Percentiles rank a stretch among this genome's conserved stretches.
Evolutionary conservation across 1,139 yeast species (phyloP).

Genomic region (Debaryomyces fabryi): DNA sequence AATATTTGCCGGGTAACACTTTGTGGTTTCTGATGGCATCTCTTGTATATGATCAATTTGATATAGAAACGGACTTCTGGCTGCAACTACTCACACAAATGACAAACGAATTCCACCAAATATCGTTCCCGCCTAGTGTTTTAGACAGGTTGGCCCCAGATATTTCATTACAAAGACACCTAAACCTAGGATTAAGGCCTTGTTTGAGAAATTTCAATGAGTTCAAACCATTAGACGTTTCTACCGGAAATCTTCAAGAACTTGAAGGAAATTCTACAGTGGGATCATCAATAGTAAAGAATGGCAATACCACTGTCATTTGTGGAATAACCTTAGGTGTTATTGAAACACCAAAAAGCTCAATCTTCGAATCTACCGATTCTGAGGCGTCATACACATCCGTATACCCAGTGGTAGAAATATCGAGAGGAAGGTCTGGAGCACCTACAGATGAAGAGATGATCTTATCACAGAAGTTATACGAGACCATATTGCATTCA

Average conservation of each 20-base stretch:
- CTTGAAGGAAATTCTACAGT: constrained; percentile 47
- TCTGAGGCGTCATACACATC: constrained; percentile 38
- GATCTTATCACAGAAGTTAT: constrained; percentile 70
- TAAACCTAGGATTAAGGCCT: constrained; percentile 72
- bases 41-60: neutral
- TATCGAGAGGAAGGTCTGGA: constrained; percentile 72
- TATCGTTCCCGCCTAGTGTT: constrained; percentile 77
- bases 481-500: constrained; percentile 59
- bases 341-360: constrained; percentile 51
- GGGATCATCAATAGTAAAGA: constrained; percentile 72
- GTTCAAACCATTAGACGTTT: constrained; percentile 59
- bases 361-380: constrained; percentile 26
- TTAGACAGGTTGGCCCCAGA: constrained; percentile 87
- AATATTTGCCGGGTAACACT: neutral
- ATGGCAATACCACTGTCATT: constrained; percentile 76
- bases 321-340: constrained; percentile 78
- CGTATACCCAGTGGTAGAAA: constrained; percentile 79
- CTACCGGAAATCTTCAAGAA: constrained; percentile 20
- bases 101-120: constrained; percentile 32
- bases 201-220: constrained; percentile 72
- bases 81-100: constrained; percentile 5
- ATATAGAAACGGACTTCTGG: neutral
- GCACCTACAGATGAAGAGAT: constrained; percentile 93
- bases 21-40: neutral
- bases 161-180: constrained; percentile 75